These are phyloP conservation scores for Plasmodium gaboni DNA, from an alignment of 169 alveolate genomes.

Conservation along the genomic window DNA sequence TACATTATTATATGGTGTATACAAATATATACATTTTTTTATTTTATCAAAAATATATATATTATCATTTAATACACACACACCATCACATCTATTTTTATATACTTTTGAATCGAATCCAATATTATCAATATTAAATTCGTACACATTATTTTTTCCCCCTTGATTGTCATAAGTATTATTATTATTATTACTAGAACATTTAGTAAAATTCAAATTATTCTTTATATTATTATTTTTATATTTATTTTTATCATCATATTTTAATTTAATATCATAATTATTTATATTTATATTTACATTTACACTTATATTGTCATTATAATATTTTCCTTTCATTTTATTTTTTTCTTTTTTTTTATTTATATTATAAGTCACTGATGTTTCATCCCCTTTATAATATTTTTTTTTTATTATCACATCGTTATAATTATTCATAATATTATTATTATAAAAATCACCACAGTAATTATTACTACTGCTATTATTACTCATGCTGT, in stretches of 20 bases:
- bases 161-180: neutral
- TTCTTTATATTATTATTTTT: neutral
- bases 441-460: neutral
- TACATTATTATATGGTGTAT: conserved; percentile 75
- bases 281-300: neutral
- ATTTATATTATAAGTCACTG: neutral
- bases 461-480: neutral
- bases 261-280: neutral
- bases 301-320: neutral
- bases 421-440: neutral
- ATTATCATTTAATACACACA: conserved; percentile 65
- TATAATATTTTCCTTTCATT: neutral
- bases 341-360: neutral
- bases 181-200: neutral
- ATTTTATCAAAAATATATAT: conserved; percentile 74
- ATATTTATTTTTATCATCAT: neutral
- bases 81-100: conserved; percentile 74
- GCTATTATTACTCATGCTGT: neutral
- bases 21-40: conserved; percentile 69
- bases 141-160: conserved; percentile 12
- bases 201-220: neutral
- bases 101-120: conserved; percentile 61
- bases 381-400: neutral
- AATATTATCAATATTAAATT: conserved; percentile 58
- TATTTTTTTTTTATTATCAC: neutral